Base-by-base conservation (phyloP, 2,329 filamentous ascomycete species). In the Xylariaceae sp. region DNA sequence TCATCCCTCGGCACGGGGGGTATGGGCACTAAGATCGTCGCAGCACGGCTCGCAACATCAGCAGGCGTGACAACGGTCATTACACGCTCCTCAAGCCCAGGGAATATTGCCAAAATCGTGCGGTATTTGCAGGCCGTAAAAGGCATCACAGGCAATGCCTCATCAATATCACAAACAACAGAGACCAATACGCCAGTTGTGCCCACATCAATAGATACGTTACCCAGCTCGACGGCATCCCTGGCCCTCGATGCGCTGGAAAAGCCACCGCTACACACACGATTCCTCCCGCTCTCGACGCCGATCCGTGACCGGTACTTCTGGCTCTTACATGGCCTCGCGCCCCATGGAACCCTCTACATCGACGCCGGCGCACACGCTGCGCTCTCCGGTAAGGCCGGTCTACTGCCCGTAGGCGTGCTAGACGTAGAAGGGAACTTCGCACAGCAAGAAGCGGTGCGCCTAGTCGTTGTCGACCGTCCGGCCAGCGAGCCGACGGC, bases 21-120 rank as follows among this genome's bases (percentile, higher is more conserved):
- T 42, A 99, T 99, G 94, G 86, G 87, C 59, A 99, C 94, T 54
- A 99, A 99, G 75, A 96, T 99, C 63, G 86, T 95, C 22, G 94
- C 94, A 49, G 94, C 94, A 22, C 84, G 89, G 50, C 80, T 99
- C 37, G 94, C 92, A 32, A 96, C 92, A 6, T 94, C 92, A 34
- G 94, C 91, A 12, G 94, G 94, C 43, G 92, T 97, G 34, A 97
- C 91, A 1, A 97, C 94, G 3, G 83, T 99, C 67, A 97, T 99
- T 67, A 96, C 94, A 8, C 86, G 88, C 61, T 95, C 90, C 53
- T 94, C 88, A n/a, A 92, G 88, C 58, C 94, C 94, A 0, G 91
- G 89, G 21, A 97, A 97, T 68, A 92, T 99, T 55, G 77, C 86
- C 60, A 85, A 86, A 62, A 96, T 99, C 60, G 88, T 96, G 53